Evolutionary conservation across 371 early-diverging fungal species (phyloP), one percentile per base, ranked within the genome.

Genomic region (Saksenaea oblongispora): DNA sequence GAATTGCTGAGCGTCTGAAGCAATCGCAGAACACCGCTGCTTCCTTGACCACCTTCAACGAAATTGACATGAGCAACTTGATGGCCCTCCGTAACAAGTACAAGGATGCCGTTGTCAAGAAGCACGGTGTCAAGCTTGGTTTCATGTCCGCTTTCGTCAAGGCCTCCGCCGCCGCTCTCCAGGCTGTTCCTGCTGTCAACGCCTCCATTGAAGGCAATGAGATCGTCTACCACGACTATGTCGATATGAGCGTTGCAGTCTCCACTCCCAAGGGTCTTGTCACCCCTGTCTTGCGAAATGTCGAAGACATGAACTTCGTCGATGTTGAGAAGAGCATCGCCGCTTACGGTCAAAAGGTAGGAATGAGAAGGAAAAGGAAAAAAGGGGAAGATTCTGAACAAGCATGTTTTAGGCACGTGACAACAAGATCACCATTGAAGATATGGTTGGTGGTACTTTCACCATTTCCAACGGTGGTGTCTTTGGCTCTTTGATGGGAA

Each of bases 381-480:
- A n/a, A n/a, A 28, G 34, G 36, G 59, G 54, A 51, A 54, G 51
- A 1, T 7, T 31, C 31, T 31, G 31, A 31, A 31, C n/a, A 27
- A 28, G 10, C 18, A 47, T 54, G 15, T 18, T 57, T 3, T 73
- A 93, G 93, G 98, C 98, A 56, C 89, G 94, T 60, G 94, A 94
- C 67, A 94, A 94, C 80, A 91, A 91, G 73, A 93, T 98, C 76
- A 90, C 97, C 27, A 89, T 97, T 69, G 97, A 98, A 83, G 98
- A 98, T 73, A 84, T 98, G 87, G 87, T 93, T 59, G 98, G 98
- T 62, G 98, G 98, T 61, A 98, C 98, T 51, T 98, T 98, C 80
- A 98, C 98, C 70, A 95, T 98, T 63, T 95, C 96, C 53, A 98
- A 98, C 86, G 98, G 98, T 70, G 98, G 98, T 59, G 95, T 97